Evolutionary conservation across 805 yeast genomes (phyloP).

Genomic region (Pichia sporocuriosa): DNA sequence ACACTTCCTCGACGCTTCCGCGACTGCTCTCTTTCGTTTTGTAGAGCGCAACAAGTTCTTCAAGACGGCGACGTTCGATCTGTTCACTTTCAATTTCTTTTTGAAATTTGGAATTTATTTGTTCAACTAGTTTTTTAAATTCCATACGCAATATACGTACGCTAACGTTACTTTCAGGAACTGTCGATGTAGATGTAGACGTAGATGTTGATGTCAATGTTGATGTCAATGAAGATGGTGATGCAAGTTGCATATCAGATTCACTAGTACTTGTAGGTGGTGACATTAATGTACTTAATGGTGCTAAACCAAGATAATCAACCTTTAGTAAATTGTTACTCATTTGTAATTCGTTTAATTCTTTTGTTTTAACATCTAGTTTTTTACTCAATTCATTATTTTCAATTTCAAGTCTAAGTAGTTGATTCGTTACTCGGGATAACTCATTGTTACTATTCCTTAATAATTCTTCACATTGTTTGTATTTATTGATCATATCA

Average conservation of each 20-base stretch:
- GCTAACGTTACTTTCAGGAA: not conserved
- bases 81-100: too few species aligned
- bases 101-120: slow-evolving; percentile 57
- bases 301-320: slow-evolving; percentile 36
- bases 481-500: slow-evolving; percentile 44
- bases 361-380: slow-evolving; percentile 32
- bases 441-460: slow-evolving; percentile 33
- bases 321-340: slow-evolving; percentile 39
- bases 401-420: slow-evolving; percentile 32
- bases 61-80: too few species aligned
- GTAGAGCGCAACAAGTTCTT: slow-evolving; percentile 15
- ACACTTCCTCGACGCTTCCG: too few species aligned
- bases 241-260: not conserved
- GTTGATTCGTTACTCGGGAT: slow-evolving; percentile 31
- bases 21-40: slow-evolving; percentile 35
- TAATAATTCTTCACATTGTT: slow-evolving; percentile 45
- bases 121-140: slow-evolving; percentile 57
- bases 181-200: not conserved
- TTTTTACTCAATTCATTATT: slow-evolving; percentile 28
- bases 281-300: slow-evolving; percentile 9
- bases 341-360: slow-evolving; percentile 37
- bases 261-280: slow-evolving; percentile 11
- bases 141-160: slow-evolving; percentile 58
- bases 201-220: too few species aligned
- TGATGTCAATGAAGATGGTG: not conserved